These are phyloP conservation scores for Paramecium octaurelia DNA, from an alignment of 73 alveolate species.

Conservation along the genomic window DNA sequence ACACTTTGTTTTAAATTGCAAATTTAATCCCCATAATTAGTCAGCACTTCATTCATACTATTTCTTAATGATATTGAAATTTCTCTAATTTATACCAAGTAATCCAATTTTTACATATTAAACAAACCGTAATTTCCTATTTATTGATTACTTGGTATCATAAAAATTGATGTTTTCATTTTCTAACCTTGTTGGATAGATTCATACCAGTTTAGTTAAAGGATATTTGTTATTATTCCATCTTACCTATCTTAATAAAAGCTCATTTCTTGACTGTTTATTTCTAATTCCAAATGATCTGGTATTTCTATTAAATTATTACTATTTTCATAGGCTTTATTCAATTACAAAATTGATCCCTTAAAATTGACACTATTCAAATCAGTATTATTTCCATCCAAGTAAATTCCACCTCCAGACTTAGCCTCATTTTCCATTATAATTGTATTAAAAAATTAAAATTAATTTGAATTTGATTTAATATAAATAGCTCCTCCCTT, in stretches of 20 bases:
- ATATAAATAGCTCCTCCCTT: neutral
- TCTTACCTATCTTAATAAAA: too few species aligned
- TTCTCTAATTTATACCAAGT: too few species aligned
- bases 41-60: neutral
- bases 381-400: neutral
- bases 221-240: neutral
- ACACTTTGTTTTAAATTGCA: neutral
- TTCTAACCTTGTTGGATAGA: neutral
- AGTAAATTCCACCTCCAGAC: neutral
- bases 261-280: neutral
- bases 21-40: neutral
- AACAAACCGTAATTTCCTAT: neutral
- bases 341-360: neutral
- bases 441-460: too few species aligned
- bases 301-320: neutral
- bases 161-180: neutral
- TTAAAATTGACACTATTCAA: too few species aligned
- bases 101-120: neutral
- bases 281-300: neutral
- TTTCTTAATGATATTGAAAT: neutral
- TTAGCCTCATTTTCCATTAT: neutral
- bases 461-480: neutral
- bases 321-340: neutral
- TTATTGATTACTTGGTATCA: neutral
- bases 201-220: too few species aligned